Evolutionary conservation across 495 filamentous ascomycete genomes (phyloP), one percentile per base, ranked within the genome.

Genomic region (Sordaria brevicollis): DNA sequence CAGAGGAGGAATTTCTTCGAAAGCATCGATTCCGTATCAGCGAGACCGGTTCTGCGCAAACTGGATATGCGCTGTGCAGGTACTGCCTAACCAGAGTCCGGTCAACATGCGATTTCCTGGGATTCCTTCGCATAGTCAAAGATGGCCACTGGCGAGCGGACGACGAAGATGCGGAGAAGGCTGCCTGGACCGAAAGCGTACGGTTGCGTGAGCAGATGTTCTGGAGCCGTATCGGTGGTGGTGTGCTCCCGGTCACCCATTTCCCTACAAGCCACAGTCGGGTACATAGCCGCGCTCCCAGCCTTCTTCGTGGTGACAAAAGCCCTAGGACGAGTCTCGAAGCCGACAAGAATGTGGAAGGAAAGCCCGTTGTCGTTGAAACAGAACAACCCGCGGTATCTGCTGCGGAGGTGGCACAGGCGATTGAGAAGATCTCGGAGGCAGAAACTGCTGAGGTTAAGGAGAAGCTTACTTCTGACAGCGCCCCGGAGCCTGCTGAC

Each of bases 181-280:
- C 88, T 37, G 93, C 93, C 4, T 99, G 95, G 95, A 93, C 97
- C 76, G 95, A 98, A 80, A 92, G 92, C 67, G 89, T 96, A 19
- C 87, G 91, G 21, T 81, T 98, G 66, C 84, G 95, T 57, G 95
- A 99, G 77, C 86, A 93, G 71, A 96, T 97, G 90, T 99, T 99
- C 76, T 99, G 95, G 95, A 89, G 90, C 62, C 83, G 95, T 34
- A 87, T 98, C 62, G 94, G 94, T 17, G 94, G 91, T 17, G 94
- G 94, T 19, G 92, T 97, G 4, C 82, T 97, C 57, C 94, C 93
- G 0, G 79, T 84, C 31, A 68, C n/a, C 54, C 77, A 81, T 39
- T 34, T 39, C 17, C 72, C 74, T 8, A 62, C 49, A 62, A 62
- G 49, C 25, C 49, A 62, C 71, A 65, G 10, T 67, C 70, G 25